Percentiles rank a stretch among this genome's conserved stretches.
phyloP scores from a whole-genome alignment of 208 protist species.

The Porcisia deanei region DNA sequence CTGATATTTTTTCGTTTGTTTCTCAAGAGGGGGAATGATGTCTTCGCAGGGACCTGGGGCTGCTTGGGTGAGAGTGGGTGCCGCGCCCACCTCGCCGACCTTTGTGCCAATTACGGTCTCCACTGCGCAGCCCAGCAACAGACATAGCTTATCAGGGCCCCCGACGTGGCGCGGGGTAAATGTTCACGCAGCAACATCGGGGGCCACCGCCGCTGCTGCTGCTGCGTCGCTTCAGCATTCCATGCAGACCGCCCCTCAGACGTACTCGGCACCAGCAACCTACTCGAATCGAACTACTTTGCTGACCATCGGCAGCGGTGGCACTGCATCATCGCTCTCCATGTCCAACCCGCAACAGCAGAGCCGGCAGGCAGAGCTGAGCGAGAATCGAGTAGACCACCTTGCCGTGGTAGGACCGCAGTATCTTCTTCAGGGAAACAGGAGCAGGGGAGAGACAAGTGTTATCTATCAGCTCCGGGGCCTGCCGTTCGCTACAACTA shows the following conservation, averaged over 20 bases:
- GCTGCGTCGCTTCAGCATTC: not conserved
- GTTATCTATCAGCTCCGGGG: conserved; percentile 69
- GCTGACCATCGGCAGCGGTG: not conserved
- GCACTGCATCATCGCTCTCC: not conserved
- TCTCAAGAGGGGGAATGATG: not conserved
- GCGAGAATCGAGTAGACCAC: not conserved
- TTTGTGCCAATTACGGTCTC: not conserved
- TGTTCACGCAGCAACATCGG: not conserved
- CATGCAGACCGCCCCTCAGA: not conserved
- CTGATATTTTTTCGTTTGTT: too few species aligned
- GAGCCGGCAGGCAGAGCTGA: conserved; percentile 1
- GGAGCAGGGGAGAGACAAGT: not conserved
- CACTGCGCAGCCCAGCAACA: not conserved
- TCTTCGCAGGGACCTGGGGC: not conserved
- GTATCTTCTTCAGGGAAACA: not conserved
- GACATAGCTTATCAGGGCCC: too few species aligned
- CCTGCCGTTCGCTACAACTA: conserved; percentile 57
- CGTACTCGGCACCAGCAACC: not conserved
- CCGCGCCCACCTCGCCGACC: not conserved
- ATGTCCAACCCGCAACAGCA: not conserved
- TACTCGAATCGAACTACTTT: not conserved
- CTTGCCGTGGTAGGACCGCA: not conserved
- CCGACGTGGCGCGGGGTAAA: not conserved
- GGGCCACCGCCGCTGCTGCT: not conserved
- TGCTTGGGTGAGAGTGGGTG: not conserved